phyloP scores from a whole-genome alignment of 106 monocot species.

The Apostasia shenzhenica region DNA sequence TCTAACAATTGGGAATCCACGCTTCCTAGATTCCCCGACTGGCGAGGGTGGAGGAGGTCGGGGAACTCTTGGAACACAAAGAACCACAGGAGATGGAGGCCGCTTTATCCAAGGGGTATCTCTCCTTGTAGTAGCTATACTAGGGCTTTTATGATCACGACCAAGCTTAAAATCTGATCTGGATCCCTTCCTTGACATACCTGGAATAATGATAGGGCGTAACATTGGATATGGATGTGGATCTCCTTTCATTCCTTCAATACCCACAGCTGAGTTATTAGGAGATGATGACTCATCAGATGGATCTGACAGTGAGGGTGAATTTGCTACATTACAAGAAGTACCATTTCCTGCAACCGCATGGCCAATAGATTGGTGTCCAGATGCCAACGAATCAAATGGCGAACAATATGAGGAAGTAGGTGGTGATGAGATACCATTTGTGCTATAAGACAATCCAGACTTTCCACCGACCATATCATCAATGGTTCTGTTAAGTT shows the following conservation, averaged over 20 bases:
- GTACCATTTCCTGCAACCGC: constrained; percentile 41
- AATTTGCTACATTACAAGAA: constrained; percentile 24
- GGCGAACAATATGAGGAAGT: constrained; percentile 50
- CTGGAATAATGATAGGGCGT: constrained; percentile 89
- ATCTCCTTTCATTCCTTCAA: constrained; percentile 75
- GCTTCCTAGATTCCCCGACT: constrained; percentile 77
- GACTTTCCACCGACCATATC: constrained; percentile 78
- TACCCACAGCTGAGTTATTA: constrained; percentile 24
- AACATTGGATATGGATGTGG: constrained; percentile 65
- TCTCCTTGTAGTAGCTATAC: constrained; percentile 64
- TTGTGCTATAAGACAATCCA: constrained; percentile 44
- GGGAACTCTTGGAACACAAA: constrained; percentile 82
- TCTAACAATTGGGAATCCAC: constrained; percentile 83
- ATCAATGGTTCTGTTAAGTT: constrained; percentile 87
- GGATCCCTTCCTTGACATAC: constrained; percentile 58
- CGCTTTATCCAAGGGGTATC: constrained; percentile 61
- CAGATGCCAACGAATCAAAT: constrained; percentile 54
- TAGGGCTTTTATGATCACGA: constrained; percentile 69
- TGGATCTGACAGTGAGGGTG: constrained; percentile 31
- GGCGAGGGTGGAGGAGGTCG: constrained; percentile 74
- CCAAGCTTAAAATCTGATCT: constrained; percentile 74
- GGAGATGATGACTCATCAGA: constrained; percentile 42
- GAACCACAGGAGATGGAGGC: constrained; percentile 93
- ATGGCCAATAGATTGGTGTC: constrained; percentile 41
- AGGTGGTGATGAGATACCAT: constrained; percentile 56